Evolutionary conservation across 768 basidiomycete species (phyloP), one percentile per base, ranked within the genome.

Genomic region (Lactarius deliciosus): DNA sequence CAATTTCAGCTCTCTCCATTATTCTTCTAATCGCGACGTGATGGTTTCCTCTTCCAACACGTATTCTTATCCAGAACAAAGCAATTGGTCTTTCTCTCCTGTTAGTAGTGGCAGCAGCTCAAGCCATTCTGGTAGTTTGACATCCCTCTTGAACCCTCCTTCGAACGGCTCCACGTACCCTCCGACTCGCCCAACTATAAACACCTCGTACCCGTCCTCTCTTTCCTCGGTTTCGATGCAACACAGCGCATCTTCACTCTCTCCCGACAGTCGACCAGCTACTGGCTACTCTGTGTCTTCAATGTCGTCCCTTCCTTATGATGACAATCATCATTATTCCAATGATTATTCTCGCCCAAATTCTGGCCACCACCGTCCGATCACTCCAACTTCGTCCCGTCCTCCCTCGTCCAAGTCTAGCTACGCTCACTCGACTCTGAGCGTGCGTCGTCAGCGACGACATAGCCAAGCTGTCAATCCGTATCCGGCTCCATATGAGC

Each of bases 391-490:
- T 25, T 83, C 86, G 18, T 79, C 85, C 32, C 87, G 91, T 3
- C 89, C 90, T 1, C 83, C 82, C 1, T 90, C 89, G 1, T 88
- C 89, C 55, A 87, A 88, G 62, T 80, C 80, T 71, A 83, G 83
- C 36, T 83, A 80, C 70, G 79, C 78, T 47, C 75, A 81, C 7
- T 80, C 78, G 28, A 85, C 88, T 18, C 76, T 91, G 61, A 87
- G 88, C 75, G 83, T 93, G 41, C 85, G 90, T 32, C 83, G 92
- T 36, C 83, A 83, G 55, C 83, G 92, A 54, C 84, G 92, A 64
- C 92, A 93, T 76, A 91, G 89, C 74, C 92, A 94, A 75, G 92
- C 91, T 0, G 87, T 94, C 82, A 90, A 87, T 72, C 92, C 92
- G 15, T 94, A 94, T 76, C 92, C 92, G 20, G 88, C 86, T 68